Base-by-base conservation (phyloP, 345 rosid species). In the Limnanthes douglasii region DNA sequence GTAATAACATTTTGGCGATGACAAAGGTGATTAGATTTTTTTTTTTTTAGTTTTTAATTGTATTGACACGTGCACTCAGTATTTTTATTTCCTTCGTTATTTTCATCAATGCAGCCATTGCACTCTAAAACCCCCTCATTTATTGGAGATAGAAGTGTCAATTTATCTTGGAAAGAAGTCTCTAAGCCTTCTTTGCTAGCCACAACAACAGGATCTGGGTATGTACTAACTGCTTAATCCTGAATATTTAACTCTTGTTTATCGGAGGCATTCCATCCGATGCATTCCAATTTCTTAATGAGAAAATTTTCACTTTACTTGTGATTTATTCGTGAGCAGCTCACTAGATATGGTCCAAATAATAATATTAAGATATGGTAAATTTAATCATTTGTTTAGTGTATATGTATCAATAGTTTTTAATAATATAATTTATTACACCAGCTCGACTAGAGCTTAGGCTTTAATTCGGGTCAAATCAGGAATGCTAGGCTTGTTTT, bases 1-100 rank as follows among this genome's bases (percentile, higher is more conserved):
- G 96, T 63, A 85, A 85, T 62, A 85, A 92, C 66, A 86, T 82
- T 51, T 63, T 86, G 59, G 75, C 95, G 24, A 78, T 86, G 97
- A 67, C 95, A 50, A 92, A 85, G 99, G 99, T 92, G 50, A 57
- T 32, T 13, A 21, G 30, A 45, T 33, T 15, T 22, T 3, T n/a
- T 31, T 20, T 25, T 18, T 11, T 12, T n/a, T 8, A 18, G 5
- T 35, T 42, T 34, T 10, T 16, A 37, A 32, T 15, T 36, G 11
- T 16, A 16, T 29, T 19, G 15, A 20, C 15, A 2, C 8, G 18
- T 31, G 41, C 30, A 13, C 29, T 15, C 22, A 36, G 30, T 17
- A 17, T 48, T 8, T 23, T 27, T 34, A 11, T 17, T 31, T 56
- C 17, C 7, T 27, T 48, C 21, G 4, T 13, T 10, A 31, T 8